Evolutionary conservation across 257 asterid species (phyloP), one percentile per base, ranked within the genome.

Genomic region (Solanum chmielewskii): DNA sequence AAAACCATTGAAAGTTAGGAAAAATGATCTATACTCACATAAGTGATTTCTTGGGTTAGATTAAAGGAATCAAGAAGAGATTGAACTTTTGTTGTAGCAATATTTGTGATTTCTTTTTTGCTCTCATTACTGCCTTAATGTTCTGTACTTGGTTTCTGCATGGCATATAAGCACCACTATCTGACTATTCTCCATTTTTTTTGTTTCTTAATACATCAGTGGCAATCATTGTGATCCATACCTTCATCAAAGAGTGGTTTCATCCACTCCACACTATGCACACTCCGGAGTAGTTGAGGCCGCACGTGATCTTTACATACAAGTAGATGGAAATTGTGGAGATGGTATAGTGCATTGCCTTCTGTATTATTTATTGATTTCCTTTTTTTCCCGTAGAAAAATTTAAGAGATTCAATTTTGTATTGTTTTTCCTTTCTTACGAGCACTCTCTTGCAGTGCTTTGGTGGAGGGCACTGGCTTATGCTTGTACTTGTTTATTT

Each of bases 241-340:
- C 59, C 70, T 66, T 23, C 64, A 14, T 33, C 49, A 39, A 77
- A 74, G 52, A 15, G 85, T 45, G 52, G 64, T 86, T 85, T 71
- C 88, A 8, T 88, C 90, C 29, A 39, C 56, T 70, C 45, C 73
- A 20, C 90, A 87, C 80, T 82, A 87, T 85, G 91, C 90, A 35
- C 91, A 89, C 85, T 81, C 91, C 3, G 91, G 91, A 7, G 88
- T 89, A 69, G 90, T 81, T 42, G 90, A 85, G 86, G 91, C 90
- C 14, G 86, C 91, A 42, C 86, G 89, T 15, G 91, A 89, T 87
- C 91, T 89, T 73, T 87, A 84, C 56, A 35, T 29, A 86, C 89
- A 87, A 70, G 49, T 89, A n/a, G 90, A 89, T 78, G 91, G 87
- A 85, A 81, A 80, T 80, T 23, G 39, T 29, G 70, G 42, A n/a